A percentile compares a stretch with the other conserved stretches of the same genome.
Evolutionary conservation across 2,329 filamentous ascomycete species (phyloP).

Genomic region (Tricladium varicosporioides): DNA sequence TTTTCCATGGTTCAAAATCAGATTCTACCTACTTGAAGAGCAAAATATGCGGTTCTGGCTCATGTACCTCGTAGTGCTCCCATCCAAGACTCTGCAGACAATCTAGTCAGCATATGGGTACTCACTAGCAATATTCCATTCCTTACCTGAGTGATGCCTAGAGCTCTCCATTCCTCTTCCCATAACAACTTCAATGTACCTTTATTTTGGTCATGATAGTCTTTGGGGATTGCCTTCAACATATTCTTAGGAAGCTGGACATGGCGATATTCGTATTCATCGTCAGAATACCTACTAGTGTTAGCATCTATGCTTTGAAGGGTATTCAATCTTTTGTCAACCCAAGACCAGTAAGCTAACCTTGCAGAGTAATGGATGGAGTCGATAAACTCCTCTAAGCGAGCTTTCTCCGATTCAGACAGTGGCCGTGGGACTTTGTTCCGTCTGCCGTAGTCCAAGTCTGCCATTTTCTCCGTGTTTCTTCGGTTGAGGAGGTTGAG

Average conservation of each 20-base stretch:
- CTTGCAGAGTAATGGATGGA: conserved; percentile 92
- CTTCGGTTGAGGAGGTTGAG: neutral
- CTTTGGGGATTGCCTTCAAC: conserved; percentile 94
- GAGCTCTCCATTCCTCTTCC: conserved; percentile 97
- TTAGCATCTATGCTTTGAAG: conserved; percentile 19
- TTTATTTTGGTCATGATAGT: conserved; percentile 85
- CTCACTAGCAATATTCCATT: neutral
- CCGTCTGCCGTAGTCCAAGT: conserved; percentile 70
- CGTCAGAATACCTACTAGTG: conserved; percentile 77
- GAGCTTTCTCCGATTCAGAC: conserved; percentile 75
- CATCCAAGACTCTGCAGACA: conserved; percentile 81
- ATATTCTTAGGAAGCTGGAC: conserved; percentile 97
- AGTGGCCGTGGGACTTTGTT: conserved; percentile 83
- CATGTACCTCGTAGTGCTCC: conserved; percentile 99
- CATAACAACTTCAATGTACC: conserved; percentile 94
- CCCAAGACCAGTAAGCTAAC: conserved; percentile 48
- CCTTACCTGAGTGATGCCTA: conserved; percentile 92
- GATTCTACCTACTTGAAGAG: conserved; percentile 84
- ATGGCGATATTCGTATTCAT: conserved; percentile 93
- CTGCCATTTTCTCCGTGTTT: conserved; percentile 23
- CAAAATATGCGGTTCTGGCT: conserved; percentile 96
- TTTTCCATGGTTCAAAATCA: neutral
- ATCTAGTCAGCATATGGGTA: conserved; percentile 9
- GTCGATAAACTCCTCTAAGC: conserved; percentile 88
- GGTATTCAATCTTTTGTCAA: neutral